phyloP scores from a whole-genome alignment of 2,329 filamentous ascomycete genomes.

The Aspergillus ibericus region DNA sequence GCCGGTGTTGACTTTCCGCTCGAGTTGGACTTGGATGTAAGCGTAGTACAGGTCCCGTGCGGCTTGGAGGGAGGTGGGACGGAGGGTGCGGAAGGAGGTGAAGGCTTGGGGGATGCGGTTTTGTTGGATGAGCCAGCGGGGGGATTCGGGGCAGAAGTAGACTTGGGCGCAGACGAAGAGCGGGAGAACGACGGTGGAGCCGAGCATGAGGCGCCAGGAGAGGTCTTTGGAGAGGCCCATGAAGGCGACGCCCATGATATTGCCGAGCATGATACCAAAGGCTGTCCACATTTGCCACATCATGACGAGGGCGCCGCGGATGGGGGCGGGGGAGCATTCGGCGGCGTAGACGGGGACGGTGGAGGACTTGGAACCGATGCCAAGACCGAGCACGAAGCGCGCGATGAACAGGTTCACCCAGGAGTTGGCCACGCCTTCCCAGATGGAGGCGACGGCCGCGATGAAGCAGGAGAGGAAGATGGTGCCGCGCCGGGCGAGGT shows the following conservation, averaged over 20 bases:
- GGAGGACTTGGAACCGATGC: constrained; percentile 45
- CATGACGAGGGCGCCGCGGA: constrained; percentile 53
- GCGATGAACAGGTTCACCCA: constrained; percentile 46
- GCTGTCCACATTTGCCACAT: constrained; percentile 55
- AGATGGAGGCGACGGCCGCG: constrained; percentile 43
- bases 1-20: constrained; percentile 54
- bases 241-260: constrained; percentile 52
- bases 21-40: constrained; percentile 60
- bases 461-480: constrained; percentile 46
- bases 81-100: constrained; percentile 49
- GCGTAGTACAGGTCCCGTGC: constrained; percentile 59
- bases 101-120: constrained; percentile 49
- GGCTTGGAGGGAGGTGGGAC: constrained; percentile 54
- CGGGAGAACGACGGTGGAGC: constrained; percentile 61
- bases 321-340: constrained; percentile 50
- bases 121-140: constrained; percentile 54
- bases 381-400: constrained; percentile 45
- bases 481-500: constrained; percentile 47
- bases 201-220: constrained; percentile 69
- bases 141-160: constrained; percentile 63
- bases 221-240: constrained; percentile 47
- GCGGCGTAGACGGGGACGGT: constrained; percentile 52
- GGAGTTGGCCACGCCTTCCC: constrained; percentile 44
- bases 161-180: constrained; percentile 60
- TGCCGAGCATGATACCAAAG: constrained; percentile 50